Percentiles rank a stretch among this genome's conserved stretches.
Conservation (phyloP, 1,139 yeast genomes). For the Saccharomyces hybrid region DNA sequence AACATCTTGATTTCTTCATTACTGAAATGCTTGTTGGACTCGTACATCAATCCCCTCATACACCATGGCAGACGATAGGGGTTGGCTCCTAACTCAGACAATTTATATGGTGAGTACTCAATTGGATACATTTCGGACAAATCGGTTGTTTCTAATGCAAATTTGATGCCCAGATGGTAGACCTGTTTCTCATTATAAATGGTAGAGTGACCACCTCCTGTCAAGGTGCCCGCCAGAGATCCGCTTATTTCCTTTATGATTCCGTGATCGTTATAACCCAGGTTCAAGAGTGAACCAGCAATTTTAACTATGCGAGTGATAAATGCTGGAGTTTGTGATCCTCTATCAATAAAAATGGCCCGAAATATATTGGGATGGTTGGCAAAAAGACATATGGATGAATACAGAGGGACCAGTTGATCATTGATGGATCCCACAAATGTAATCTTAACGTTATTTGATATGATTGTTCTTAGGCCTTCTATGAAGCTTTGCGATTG, state of each 20-base stretch:
- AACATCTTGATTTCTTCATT: conserved; percentile 51
- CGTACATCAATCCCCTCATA: conserved; percentile 68
- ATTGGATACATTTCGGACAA: conserved; percentile 41
- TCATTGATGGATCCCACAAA: conserved; percentile 87
- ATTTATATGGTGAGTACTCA: conserved; percentile 52
- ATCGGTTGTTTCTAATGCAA: conserved; percentile 69
- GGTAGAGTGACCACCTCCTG: conserved; percentile 92
- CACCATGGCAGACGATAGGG: conserved; percentile 93
- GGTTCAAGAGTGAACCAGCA: conserved; percentile 48
- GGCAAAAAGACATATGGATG: conserved; percentile 75
- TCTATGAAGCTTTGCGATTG: conserved; percentile 69
- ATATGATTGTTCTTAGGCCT: conserved; percentile 55
- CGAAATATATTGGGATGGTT: conserved; percentile 85
- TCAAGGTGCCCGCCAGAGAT: conserved; percentile 79
- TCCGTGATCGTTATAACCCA: conserved; percentile 68
- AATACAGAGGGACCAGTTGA: conserved; percentile 85
- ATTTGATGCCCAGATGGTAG: conserved; percentile 70
- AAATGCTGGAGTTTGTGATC: conserved; percentile 44
- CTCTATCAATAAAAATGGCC: conserved; percentile 74
- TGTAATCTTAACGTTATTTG: conserved; percentile 66
- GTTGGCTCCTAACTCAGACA: conserved; percentile 58
- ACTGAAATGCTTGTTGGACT: conserved; percentile 40
- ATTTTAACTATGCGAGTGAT: conserved; percentile 44
- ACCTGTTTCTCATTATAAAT: conserved; percentile 82
- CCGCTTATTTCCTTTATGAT: conserved; percentile 75